These are phyloP conservation scores for Zygosaccharomyces pseudobailii DNA, from an alignment of 1,139 yeast genomes.

Conservation along the genomic window DNA sequence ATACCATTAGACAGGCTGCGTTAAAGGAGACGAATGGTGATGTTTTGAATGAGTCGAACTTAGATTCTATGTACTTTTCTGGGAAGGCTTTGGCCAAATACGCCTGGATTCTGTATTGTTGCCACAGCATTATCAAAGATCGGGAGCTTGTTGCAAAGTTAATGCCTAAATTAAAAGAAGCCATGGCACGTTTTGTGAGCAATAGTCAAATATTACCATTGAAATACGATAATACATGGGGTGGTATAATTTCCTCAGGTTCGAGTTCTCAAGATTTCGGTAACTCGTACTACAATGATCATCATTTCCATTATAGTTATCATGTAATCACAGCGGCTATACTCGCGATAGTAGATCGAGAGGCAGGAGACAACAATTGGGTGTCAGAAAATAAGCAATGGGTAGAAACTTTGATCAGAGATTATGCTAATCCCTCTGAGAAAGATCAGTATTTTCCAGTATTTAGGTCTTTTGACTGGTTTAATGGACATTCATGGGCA, in stretches of 20 bases:
- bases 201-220: constrained; percentile 55
- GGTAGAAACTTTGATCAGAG: constrained; percentile 60
- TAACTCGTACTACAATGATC: constrained; percentile 72
- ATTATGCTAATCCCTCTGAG: constrained; percentile 61
- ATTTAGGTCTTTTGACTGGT: constrained; percentile 74
- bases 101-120: constrained; percentile 64
- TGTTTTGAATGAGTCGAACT: constrained; percentile 52
- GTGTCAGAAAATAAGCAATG: constrained; percentile 46
- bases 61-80: constrained; percentile 71
- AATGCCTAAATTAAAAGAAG: constrained; percentile 50
- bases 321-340: constrained; percentile 71
- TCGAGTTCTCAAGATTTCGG: constrained; percentile 58
- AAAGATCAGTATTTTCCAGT: constrained; percentile 61
- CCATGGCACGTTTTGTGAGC: constrained; percentile 53
- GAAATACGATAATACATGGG: constrained; percentile 64
- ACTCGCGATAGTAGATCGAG: constrained; percentile 50
- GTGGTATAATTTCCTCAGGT: constrained; percentile 68
- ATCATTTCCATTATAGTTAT: constrained; percentile 78
- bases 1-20: constrained; percentile 47
- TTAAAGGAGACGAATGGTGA: constrained; percentile 48
- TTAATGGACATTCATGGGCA: constrained; percentile 77
- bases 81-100: constrained; percentile 73
- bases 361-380: constrained; percentile 47
- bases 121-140: constrained; percentile 53
- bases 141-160: constrained; percentile 41